phyloP scores from a whole-genome alignment of 805 yeast genomes.

The Wickerhamomyces xylosicus region DNA sequence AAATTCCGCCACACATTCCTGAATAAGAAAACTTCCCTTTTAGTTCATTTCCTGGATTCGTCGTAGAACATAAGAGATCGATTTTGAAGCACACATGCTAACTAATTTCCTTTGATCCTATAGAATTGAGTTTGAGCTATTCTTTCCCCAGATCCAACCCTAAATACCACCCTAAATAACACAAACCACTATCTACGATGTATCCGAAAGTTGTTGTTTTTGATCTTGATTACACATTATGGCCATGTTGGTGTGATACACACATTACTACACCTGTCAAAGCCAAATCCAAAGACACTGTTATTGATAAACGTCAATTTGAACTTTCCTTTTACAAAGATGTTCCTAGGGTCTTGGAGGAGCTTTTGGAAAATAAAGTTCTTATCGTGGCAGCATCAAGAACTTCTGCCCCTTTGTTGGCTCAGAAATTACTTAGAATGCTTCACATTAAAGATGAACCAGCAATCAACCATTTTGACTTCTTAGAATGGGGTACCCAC shows the following conservation, averaged over 20 bases:
- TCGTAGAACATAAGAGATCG: too few species aligned
- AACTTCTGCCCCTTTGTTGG: slow-evolving; percentile 73
- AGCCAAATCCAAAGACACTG: slow-evolving; percentile 22
- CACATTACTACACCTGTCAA: slow-evolving; percentile 50
- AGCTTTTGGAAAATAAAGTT: slow-evolving; percentile 37
- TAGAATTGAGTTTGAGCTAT: too few species aligned
- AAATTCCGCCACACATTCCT: too few species aligned
- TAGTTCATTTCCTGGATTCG: too few species aligned
- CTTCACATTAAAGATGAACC: slow-evolving; percentile 45
- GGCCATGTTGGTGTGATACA: slow-evolving; percentile 84
- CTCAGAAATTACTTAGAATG: slow-evolving; percentile 46
- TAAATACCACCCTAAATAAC: too few species aligned
- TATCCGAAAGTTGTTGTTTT: slow-evolving; percentile 52
- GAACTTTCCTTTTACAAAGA: slow-evolving; percentile 53
- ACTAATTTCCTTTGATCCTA: not conserved
- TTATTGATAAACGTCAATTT: slow-evolving; percentile 44
- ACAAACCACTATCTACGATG: not conserved
- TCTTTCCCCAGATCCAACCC: too few species aligned
- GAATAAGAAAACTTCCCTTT: too few species aligned
- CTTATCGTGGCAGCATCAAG: slow-evolving; percentile 64
- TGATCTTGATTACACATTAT: slow-evolving; percentile 66
- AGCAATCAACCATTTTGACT: slow-evolving; percentile 41
- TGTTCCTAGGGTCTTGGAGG: slow-evolving; percentile 51
- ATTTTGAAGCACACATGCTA: too few species aligned
- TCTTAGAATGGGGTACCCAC: slow-evolving; percentile 61